Base-by-base conservation (phyloP, 148 eudicot genomes). In the Camellia granthamiana region DNA sequence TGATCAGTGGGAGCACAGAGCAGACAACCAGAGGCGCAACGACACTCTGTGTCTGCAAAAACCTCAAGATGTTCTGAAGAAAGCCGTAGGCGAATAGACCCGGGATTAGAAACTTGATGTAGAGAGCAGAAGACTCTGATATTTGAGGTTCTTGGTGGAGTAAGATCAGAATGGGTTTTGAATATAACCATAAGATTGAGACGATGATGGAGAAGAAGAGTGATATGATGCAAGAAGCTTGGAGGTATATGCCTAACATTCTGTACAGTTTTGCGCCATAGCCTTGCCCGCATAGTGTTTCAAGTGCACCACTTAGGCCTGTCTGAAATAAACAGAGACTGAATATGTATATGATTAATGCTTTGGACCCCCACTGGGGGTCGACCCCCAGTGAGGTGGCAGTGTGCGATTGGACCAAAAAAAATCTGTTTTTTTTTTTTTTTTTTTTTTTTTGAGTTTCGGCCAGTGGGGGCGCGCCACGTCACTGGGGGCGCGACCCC, bases 211-310 rank as follows among this genome's bases (percentile, higher is more conserved):
- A 86, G 86, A 92, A 90, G 12, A 91, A 6, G 23, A 90, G 7
- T 1, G 98, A 88, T 41, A 92, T 88, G 7, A 88, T 88, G 82
- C 95, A 92, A 6, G 98, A 91, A 41, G 98, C 87, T 78, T 96
- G 99, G 3, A 96, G 89, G 81, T 96, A 90, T 58, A 96, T 77
- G 2, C 99, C 99, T 74, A 96, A 11, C 87, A 83, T 82, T n/a
- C 83, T 67, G 77, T 90, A 92, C 16, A 84, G 9, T 78, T 89
- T 80, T 41, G 99, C 99, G 0, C 99, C 99, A 78, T 76, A 96
- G 71, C 91, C 95, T 89, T 96, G 99, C 68, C 98, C 98, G 60
- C 98, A 96, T 69, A 93, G 77, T 19, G 99, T 96, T 83, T 96
- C 99, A 2, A 96, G 88, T 62, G 92, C 90, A 76, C 98, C 99